phyloP scores from a whole-genome alignment of 163 green algal species.

The Scenedesmus sp. region DNA sequence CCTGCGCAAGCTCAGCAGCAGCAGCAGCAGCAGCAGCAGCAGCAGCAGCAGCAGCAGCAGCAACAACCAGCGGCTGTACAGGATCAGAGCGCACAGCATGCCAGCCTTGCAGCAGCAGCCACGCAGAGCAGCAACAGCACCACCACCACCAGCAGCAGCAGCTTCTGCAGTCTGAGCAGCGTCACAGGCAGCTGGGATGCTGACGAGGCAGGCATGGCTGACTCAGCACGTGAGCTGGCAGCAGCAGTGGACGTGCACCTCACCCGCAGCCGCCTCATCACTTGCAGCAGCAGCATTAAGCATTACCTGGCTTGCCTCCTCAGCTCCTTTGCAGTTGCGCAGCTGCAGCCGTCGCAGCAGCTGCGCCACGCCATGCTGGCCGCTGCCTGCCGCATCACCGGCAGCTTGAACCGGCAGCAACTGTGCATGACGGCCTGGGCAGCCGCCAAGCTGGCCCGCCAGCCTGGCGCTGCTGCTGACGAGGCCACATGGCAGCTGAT shows the following conservation, averaged over 20 bases:
- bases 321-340: not conserved
- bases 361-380: not conserved
- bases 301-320: not conserved
- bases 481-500: slow-evolving; percentile 6
- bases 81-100: not conserved
- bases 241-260: not conserved
- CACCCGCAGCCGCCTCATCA: not conserved
- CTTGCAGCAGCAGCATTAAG: not conserved
- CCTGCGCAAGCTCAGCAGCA: not conserved
- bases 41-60: not conserved
- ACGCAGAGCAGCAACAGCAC: slow-evolving; percentile 7
- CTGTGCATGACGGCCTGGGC: slow-evolving; percentile 47
- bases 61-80: not conserved
- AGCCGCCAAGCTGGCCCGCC: slow-evolving; percentile 45
- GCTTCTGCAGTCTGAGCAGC: not conserved
- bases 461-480: slow-evolving; percentile 8
- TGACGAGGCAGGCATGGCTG: not conserved
- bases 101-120: not conserved
- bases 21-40: not conserved
- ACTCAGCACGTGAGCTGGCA: not conserved
- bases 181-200: slow-evolving; percentile 2
- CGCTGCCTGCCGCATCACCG: not conserved
- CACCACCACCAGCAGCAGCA: slow-evolving; percentile 20
- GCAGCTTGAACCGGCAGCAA: slow-evolving; percentile 30
- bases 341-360: not conserved